These are phyloP conservation scores for Calonectria ilicicola DNA, from an alignment of 2,329 filamentous ascomycete genomes.

Conservation along the genomic window DNA sequence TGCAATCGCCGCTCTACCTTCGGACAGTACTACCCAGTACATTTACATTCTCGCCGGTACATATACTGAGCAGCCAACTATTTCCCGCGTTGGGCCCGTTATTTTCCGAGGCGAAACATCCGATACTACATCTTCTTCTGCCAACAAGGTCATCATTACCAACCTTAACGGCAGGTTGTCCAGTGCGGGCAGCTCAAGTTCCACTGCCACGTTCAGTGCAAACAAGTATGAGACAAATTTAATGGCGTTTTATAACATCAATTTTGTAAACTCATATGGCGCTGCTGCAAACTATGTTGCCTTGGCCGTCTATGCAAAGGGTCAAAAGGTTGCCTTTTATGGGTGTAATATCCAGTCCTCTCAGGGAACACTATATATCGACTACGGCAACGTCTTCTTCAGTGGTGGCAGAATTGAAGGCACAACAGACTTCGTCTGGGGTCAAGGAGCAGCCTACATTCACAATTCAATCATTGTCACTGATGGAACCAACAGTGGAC, in stretches of 20 bases:
- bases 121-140: slow-evolving; percentile 54
- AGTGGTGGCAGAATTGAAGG: slow-evolving; percentile 32
- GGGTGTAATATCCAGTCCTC: slow-evolving; percentile 48
- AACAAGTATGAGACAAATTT: slow-evolving; percentile 45
- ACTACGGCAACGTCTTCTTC: slow-evolving; percentile 39
- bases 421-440: slow-evolving; percentile 38
- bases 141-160: slow-evolving; percentile 68
- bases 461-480: slow-evolving; percentile 39
- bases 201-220: slow-evolving; percentile 41
- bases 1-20: slow-evolving; percentile 47
- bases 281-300: slow-evolving; percentile 33
- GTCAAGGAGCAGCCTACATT: slow-evolving; percentile 39
- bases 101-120: slow-evolving; percentile 62
- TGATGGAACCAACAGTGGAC: slow-evolving; percentile 28
- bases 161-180: slow-evolving; percentile 30
- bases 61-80: slow-evolving; percentile 54
- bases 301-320: slow-evolving; percentile 43
- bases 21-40: slow-evolving; percentile 50
- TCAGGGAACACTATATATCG: slow-evolving; percentile 34
- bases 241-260: slow-evolving; percentile 46
- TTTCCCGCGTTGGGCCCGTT: slow-evolving; percentile 54
- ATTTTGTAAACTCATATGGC: slow-evolving; percentile 40
- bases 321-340: slow-evolving; percentile 54
- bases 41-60: slow-evolving; percentile 58
- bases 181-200: slow-evolving; percentile 25